Evolutionary conservation across 768 basidiomycete genomes (phyloP).

Genomic region (Podaxis sp.): DNA sequence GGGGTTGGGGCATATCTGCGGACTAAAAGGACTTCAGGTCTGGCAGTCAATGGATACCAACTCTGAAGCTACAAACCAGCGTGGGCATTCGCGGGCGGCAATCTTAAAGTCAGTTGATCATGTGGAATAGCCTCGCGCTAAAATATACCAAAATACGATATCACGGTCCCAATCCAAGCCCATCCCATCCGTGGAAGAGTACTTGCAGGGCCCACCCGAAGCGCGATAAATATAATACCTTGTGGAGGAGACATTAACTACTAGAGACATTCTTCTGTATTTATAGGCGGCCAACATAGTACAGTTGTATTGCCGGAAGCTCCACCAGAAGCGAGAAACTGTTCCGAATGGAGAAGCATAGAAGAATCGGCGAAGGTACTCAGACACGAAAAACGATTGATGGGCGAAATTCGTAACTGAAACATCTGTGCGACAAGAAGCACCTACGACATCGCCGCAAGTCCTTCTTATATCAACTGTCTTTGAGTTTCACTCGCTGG

Average conservation of each 20-base stretch:
- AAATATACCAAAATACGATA: no score
- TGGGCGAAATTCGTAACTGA: not conserved
- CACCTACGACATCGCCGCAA: not conserved
- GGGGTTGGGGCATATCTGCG: not conserved
- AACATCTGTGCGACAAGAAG: no score
- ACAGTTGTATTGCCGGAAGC: no score
- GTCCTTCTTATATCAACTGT: not conserved
- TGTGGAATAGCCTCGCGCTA: not conserved
- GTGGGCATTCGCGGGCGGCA: not conserved
- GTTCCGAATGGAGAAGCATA: no score
- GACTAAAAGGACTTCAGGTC: not conserved
- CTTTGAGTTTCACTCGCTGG: slow-evolving; percentile 3
- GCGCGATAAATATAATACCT: no score
- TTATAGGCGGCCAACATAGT: no score
- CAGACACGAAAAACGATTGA: not conserved
- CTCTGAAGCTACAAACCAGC: not conserved
- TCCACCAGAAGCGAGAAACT: no score
- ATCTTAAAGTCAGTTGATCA: not conserved
- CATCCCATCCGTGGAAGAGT: no score
- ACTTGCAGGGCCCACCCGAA: no score
- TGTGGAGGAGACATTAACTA: no score
- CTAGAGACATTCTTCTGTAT: no score
- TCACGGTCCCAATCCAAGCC: no score
- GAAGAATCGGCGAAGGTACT: not conserved
- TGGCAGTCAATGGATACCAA: not conserved